phyloP scores from a whole-genome alignment of 176 grass and related monocot species.

The Oryza nivara region DNA sequence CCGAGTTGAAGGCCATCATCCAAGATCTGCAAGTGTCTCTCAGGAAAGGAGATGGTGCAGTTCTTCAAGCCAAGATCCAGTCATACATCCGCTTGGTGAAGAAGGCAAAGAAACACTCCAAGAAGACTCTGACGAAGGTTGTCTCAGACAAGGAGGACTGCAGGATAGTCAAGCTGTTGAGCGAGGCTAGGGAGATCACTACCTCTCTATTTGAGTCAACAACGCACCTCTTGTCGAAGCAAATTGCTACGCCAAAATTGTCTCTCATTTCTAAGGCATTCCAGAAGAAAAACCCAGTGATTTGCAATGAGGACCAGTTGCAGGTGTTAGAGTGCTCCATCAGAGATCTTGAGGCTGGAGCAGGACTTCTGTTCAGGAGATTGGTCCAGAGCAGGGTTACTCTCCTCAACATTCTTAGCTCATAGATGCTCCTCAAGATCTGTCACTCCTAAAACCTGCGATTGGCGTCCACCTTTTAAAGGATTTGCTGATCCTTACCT shows the following conservation, averaged over 20 bases:
- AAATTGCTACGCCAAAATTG: slow-evolving; percentile 24
- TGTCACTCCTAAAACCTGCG: background rate
- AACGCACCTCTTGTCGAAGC: slow-evolving; percentile 5
- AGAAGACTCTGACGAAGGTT: background rate
- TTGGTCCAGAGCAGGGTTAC: slow-evolving; percentile 43
- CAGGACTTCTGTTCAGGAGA: slow-evolving; percentile 17
- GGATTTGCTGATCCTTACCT: slow-evolving; percentile 26
- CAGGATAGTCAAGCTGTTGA: slow-evolving; percentile 23
- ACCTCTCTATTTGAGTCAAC: slow-evolving; percentile 10
- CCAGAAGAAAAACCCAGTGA: slow-evolving; percentile 25
- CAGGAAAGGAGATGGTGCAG: slow-evolving; percentile 19
- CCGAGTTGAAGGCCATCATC: slow-evolving; percentile 26
- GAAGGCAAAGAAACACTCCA: slow-evolving; percentile 28
- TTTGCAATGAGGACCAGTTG: slow-evolving; percentile 26
- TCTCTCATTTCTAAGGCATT: slow-evolving; percentile 32
- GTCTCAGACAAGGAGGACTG: background rate
- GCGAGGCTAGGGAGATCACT: slow-evolving; percentile 26
- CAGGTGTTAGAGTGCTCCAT: slow-evolving; percentile 34
- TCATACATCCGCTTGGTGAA: slow-evolving; percentile 32
- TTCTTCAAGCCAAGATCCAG: background rate
- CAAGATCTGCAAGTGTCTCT: slow-evolving; percentile 25
- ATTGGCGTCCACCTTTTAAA: slow-evolving; percentile 37
- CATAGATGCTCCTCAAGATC: slow-evolving; percentile 8
- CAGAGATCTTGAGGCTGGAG: slow-evolving; percentile 30
- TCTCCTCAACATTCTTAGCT: slow-evolving; percentile 35